Evolutionary conservation across 257 asterid genomes (phyloP).

Genomic region (Fraxinus pennsylvanica): DNA sequence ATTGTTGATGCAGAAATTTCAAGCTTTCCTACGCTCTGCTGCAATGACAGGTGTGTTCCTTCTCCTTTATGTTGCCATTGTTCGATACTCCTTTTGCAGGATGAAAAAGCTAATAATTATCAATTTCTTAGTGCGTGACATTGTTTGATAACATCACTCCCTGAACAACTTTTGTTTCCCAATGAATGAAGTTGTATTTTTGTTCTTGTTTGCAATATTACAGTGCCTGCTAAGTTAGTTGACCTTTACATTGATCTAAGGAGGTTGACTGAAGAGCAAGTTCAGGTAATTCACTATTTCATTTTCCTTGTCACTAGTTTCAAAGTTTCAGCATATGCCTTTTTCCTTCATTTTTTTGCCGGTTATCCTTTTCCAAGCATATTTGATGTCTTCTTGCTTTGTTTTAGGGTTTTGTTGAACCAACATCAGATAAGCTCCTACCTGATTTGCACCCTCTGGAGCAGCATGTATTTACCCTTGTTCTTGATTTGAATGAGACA

Average conservation of each 20-base stretch:
- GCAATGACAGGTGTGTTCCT: slow-evolving; percentile 67
- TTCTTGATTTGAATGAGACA: slow-evolving; percentile 87
- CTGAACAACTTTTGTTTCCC: background rate
- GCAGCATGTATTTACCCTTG: slow-evolving; percentile 80
- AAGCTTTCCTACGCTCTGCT: slow-evolving; percentile 45
- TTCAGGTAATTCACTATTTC: slow-evolving; percentile 55
- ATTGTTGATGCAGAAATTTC: slow-evolving; percentile 57
- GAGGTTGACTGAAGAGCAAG: slow-evolving; percentile 73
- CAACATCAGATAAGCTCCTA: slow-evolving; percentile 83
- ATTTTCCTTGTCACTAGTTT: slow-evolving; percentile 11
- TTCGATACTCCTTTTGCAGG: slow-evolving; percentile 15
- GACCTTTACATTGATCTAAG: slow-evolving; percentile 76
- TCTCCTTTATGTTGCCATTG: background rate
- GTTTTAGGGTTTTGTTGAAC: slow-evolving; percentile 77
- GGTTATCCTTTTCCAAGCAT: background rate
- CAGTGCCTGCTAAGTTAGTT: slow-evolving; percentile 75
- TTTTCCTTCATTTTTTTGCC: background rate
- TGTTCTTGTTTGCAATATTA: slow-evolving; percentile 24
- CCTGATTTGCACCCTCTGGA: slow-evolving; percentile 87
- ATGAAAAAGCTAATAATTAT: background rate
- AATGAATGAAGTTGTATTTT: background rate
- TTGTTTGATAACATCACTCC: background rate
- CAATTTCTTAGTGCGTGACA: background rate
- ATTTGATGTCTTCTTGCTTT: slow-evolving; percentile 11
- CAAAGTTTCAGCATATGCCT: background rate